Base-by-base conservation (phyloP, 495 filamentous ascomycete genomes). In the Talaromyces ruber region DNA sequence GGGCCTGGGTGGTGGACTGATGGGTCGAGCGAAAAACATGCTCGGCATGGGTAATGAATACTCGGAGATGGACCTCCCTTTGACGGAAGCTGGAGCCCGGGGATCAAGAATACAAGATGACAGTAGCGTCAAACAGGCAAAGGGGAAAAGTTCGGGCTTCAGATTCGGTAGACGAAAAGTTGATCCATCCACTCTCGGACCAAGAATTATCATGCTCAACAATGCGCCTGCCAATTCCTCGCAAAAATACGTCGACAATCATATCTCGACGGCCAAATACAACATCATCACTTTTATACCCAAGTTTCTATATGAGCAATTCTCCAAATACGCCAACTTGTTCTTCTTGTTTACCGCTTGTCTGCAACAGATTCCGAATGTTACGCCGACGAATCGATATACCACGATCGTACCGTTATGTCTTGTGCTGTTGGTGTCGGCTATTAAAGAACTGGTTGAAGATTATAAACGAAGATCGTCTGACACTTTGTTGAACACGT, bases 331-430 rank as follows among this genome's bases (percentile, higher is more conserved):
- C 76, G 95, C 94, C 76, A 99, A 99, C 72, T 72, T 99, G 65
- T 99, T 99, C 81, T 99, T 99, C 87, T 86, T 99, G 69, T 97
- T 99, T 74, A 99, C 95, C 32, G 93, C 95, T 3, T 87, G 85
- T 5, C 74, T 99, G 32, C 95, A 99, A 77, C 95, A 99, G 71
- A 96, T 99, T 66, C 95, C 94, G 16, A 87, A 88, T 65, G 86
- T 99, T 57, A 95, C 92, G 22, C 94, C 94, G 7, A 99, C 94
- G 5, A 98, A 97, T 77, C 80, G 76, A 68, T 99, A 90, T 71
- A 99, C 95, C 9, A 99, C 95, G 18, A 97, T 99, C 70, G 95
- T 88, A 22, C 95, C 95, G 21, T 80, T 99, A 57, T 82, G 87
- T 55, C 84, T 97, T 52, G 95, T 99, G 64, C 79, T 99, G 70